phyloP scores from a whole-genome alignment of 257 asterid genomes.

The Catharanthus roseus region DNA sequence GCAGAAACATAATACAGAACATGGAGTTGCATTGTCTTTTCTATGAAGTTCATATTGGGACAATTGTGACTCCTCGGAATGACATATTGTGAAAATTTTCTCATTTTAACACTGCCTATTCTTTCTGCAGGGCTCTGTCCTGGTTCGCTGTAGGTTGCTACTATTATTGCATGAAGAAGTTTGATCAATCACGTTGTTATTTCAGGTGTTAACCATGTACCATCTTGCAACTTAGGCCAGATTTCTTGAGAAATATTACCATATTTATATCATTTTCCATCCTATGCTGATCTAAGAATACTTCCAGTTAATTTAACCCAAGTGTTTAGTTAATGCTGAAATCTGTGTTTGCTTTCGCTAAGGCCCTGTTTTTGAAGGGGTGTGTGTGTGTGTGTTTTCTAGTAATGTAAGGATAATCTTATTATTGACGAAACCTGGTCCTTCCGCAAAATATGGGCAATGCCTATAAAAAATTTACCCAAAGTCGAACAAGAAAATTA shows the following conservation, averaged over 20 bases:
- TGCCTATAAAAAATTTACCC: not conserved
- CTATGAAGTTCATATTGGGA: not conserved
- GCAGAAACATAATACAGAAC: not conserved
- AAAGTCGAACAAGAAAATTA: not conserved
- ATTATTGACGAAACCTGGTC: not conserved
- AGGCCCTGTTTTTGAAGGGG: not conserved
- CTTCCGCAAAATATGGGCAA: not conserved
- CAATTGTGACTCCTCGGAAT: not conserved
- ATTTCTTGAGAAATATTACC: not conserved
- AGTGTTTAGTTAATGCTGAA: not conserved
- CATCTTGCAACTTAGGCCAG: not conserved
- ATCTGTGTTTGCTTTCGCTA: not conserved
- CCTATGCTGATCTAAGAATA: not conserved
- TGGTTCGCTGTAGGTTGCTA: constrained; percentile 99
- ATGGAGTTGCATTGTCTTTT: not conserved
- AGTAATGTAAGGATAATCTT: not conserved
- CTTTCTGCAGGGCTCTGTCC: constrained; percentile 72
- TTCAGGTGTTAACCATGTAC: constrained; percentile 51
- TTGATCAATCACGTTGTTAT: constrained; percentile 92
- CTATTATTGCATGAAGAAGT: constrained; percentile 87
- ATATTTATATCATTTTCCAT: not conserved
- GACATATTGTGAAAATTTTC: not conserved
- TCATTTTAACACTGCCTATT: constrained; percentile 18
- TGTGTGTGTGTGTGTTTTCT: not conserved
- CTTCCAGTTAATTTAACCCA: not conserved